Evolutionary conservation across 495 filamentous ascomycete species (phyloP), one percentile per base, ranked within the genome.

Genomic region (Jackrogersella multiformis): DNA sequence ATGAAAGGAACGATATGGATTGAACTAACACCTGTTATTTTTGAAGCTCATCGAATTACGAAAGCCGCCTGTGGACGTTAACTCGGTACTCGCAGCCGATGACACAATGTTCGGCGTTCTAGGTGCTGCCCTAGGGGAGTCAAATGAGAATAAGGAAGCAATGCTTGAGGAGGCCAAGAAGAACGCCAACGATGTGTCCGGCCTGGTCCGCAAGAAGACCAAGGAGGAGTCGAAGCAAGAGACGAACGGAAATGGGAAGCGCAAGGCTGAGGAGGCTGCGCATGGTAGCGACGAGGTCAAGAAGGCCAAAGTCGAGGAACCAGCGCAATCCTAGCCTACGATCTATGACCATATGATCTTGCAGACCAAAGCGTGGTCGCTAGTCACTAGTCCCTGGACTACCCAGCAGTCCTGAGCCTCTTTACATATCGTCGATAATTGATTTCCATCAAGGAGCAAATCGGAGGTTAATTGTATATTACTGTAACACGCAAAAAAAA

Each of bases 131-230:
- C 77, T 94, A 0, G 92, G 90, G 24, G 87, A 91, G 64, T 84
- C 88, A 3, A 76, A 83, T 10, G 78, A 78, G 6, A 82, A 88
- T 56, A 85, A 89, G 62, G 84, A 86, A 64, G 88, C 88, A 12
- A 79, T 86, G 42, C 79, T 96, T 24, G 89, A 92, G 59, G 90
- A 93, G 68, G 93, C 88, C 35, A 89, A 89, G 64, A 90, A 90
- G 76, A 83, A 79, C 18, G 95, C 95, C 13, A 96, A 85, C 46
- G 96, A 99, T 72, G 76, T 99, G n/a, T 90, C 89, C 1, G 86
- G 89, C 10, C 76, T 98, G n/a, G 89, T 97, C 2, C 85, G 91
- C 56, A 96, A 85, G 78, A 93, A 96, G 83, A 80, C 86, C 57
- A 83, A 85, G 77, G 51, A 68, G 8, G 72, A 73, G 24, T 21